Percentiles rank a stretch among this genome's conserved stretches.
phyloP scores from a whole-genome alignment of 208 protist genomes.

The Acanthamoeba triangularis region DNA sequence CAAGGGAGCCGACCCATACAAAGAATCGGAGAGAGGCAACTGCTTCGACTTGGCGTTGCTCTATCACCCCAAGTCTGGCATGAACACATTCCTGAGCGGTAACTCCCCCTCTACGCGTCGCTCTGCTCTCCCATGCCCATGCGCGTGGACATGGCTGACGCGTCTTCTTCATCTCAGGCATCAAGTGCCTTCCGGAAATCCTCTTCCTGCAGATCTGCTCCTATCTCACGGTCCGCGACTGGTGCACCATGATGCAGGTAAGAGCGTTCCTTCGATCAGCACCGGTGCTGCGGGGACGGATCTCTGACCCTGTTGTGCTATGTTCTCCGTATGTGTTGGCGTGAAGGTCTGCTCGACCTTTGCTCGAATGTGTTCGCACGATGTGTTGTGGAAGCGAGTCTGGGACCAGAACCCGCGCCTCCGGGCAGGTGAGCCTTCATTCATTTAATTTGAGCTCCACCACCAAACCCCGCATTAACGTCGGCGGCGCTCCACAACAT shows the following conservation, averaged over 20 bases:
- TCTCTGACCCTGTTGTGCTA: background rate
- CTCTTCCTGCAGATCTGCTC: constrained; percentile 47
- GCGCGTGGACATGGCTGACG: background rate
- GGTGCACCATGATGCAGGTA: constrained; percentile 66
- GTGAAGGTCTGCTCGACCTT: constrained; percentile 29
- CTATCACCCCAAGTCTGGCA: background rate
- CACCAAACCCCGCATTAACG: background rate
- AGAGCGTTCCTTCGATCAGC: background rate
- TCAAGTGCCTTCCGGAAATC: constrained; percentile 44
- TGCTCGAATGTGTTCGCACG: background rate
- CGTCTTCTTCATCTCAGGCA: background rate
- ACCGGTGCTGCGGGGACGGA: background rate
- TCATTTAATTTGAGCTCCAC: too few relatives aligned
- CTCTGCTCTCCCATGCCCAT: background rate
- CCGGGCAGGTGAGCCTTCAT: background rate
- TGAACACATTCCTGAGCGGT: constrained; percentile 42
- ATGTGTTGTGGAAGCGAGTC: constrained; percentile 44
- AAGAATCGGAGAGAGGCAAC: background rate
- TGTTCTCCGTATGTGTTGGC: too few relatives aligned
- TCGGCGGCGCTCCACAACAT: background rate
- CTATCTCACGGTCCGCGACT: constrained; percentile 16
- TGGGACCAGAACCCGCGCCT: constrained; percentile 61
- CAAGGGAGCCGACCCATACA: constrained; percentile 45
- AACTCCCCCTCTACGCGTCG: background rate
- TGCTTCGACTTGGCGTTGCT: constrained; percentile 12